These are phyloP conservation scores for Aureobasidium sp. DNA, from an alignment of 2,329 filamentous ascomycete genomes.

Conservation along the genomic window DNA sequence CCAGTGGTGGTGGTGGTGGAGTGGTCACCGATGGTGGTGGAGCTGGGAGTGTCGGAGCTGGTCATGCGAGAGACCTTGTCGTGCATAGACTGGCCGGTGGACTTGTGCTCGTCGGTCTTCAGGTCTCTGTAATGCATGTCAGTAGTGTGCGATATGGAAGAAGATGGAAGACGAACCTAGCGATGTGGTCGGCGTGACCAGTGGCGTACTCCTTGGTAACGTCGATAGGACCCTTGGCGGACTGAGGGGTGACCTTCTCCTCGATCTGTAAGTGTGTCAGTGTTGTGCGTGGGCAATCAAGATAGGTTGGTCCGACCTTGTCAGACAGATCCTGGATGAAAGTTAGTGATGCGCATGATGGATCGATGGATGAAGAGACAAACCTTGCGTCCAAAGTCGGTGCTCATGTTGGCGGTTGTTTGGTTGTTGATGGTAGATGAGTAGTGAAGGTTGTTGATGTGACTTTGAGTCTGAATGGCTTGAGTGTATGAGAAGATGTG, in stretches of 20 bases:
- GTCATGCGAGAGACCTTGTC: slow-evolving; percentile 6
- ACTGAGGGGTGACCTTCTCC: slow-evolving; percentile 3
- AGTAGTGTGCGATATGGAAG: not conserved
- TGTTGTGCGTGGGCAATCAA: not conserved
- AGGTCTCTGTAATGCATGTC: slow-evolving; percentile 1
- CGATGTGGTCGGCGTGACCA: not conserved
- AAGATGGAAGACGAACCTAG: not conserved
- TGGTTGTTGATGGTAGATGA: not conserved
- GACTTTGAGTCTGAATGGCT: not conserved
- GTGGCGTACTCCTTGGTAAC: not conserved
- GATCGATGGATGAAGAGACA: not conserved
- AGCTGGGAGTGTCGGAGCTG: not conserved
- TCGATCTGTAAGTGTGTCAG: not conserved
- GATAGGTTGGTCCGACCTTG: not conserved
- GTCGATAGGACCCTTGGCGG: slow-evolving; percentile 6
- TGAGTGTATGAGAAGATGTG: not conserved
- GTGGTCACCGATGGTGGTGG: not conserved
- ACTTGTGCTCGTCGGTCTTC: slow-evolving; percentile 6
- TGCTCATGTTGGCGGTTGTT: slow-evolving; percentile 5
- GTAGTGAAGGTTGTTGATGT: slow-evolving; percentile 3
- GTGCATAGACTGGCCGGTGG: slow-evolving; percentile 1
- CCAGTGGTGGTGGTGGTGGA: not conserved
- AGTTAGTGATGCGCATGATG: not conserved
- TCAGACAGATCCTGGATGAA: slow-evolving; percentile 8
- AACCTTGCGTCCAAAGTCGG: slow-evolving; percentile 6